Conservation (phyloP, 2,329 filamentous ascomycete genomes). For the Stachybotrys echinatus region DNA sequence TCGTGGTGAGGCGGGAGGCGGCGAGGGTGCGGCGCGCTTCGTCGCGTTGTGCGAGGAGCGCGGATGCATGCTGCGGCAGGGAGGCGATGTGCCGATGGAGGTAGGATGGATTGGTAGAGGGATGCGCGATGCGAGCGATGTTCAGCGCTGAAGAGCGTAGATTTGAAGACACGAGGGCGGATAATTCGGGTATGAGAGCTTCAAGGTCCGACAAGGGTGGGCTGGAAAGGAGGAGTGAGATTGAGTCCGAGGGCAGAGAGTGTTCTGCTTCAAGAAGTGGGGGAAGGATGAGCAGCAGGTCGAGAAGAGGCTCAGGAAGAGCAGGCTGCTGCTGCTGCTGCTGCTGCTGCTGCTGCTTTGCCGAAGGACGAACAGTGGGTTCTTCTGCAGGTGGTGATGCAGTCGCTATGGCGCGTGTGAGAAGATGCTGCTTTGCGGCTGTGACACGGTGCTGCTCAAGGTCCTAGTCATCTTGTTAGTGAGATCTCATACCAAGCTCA, state of each 20-base stretch:
- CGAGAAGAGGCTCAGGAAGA: conserved; percentile 40
- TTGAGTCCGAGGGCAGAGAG: conserved; percentile 27
- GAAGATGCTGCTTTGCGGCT: conserved; percentile 43
- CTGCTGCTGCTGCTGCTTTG: conserved; percentile 10
- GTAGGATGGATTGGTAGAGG: conserved; percentile 47
- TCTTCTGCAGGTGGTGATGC: conserved; percentile 27
- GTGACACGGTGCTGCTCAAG: conserved; percentile 42
- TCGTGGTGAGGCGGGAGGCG: conserved; percentile 30
- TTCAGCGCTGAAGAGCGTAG: conserved; percentile 43
- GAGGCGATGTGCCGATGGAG: conserved; percentile 52
- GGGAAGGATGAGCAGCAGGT: conserved; percentile 51
- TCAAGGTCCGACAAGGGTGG: conserved; percentile 45
- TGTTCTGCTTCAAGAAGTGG: conserved; percentile 35
- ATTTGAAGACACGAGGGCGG: conserved; percentile 40
- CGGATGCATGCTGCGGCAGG: conserved; percentile 33
- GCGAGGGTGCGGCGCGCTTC: conserved; percentile 27
- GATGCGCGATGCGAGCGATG: conserved; percentile 43
- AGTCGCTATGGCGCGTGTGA: conserved; percentile 44
- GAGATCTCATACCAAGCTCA: neutral
- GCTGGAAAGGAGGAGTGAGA: conserved; percentile 40
- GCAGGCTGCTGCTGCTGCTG: conserved; percentile 10
- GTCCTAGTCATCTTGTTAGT: conserved; percentile 28
- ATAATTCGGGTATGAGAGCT: conserved; percentile 41
- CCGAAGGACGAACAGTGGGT: conserved; percentile 14
- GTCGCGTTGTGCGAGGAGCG: conserved; percentile 28